phyloP scores from a whole-genome alignment of 2,329 filamentous ascomycete genomes.

The Huntiella moniliformis region DNA sequence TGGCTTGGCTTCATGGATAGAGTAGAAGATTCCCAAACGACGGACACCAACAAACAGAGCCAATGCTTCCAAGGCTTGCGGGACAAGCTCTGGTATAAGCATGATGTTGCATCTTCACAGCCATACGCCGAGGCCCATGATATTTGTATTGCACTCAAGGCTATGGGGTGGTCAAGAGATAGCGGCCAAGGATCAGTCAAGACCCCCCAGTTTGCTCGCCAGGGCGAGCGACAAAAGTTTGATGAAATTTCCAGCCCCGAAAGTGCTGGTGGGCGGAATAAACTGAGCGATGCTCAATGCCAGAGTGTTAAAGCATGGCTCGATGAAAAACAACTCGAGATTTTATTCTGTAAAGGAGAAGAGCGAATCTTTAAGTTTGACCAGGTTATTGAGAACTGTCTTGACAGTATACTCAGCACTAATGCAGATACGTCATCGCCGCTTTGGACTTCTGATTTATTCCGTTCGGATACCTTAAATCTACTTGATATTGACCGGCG shows the following conservation, averaged over 20 bases:
- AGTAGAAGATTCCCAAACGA: too few species aligned
- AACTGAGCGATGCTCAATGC: slow-evolving; percentile 87
- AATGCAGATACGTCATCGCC: slow-evolving; percentile 71
- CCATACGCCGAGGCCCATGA: slow-evolving; percentile 75
- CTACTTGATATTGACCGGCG: slow-evolving; percentile 41
- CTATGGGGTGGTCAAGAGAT: slow-evolving; percentile 42
- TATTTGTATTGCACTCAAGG: slow-evolving; percentile 71
- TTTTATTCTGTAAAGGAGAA: slow-evolving; percentile 81
- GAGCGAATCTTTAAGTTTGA: slow-evolving; percentile 89
- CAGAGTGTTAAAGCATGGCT: slow-evolving; percentile 74
- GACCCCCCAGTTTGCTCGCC: slow-evolving; percentile 48
- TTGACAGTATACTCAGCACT: slow-evolving; percentile 69
- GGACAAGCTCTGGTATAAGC: slow-evolving; percentile 98
- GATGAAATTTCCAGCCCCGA: slow-evolving; percentile 68
- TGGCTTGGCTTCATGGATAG: too few species aligned
- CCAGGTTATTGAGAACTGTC: slow-evolving; percentile 72
- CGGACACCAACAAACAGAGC: slow-evolving; percentile 13
- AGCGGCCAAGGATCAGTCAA: too few species aligned
- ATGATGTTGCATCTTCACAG: slow-evolving; percentile 76
- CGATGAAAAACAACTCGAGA: slow-evolving; percentile 56
- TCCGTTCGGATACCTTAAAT: slow-evolving; percentile 20
- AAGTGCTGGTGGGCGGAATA: slow-evolving; percentile 79
- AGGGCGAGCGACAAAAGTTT: slow-evolving; percentile 68
- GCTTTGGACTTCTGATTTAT: slow-evolving; percentile 82
- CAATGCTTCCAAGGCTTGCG: slow-evolving; percentile 54